A percentile compares a stretch with the other conserved stretches of the same genome.
Conservation (phyloP, 306 rosid genomes). For the Cucumis melo region DNA sequence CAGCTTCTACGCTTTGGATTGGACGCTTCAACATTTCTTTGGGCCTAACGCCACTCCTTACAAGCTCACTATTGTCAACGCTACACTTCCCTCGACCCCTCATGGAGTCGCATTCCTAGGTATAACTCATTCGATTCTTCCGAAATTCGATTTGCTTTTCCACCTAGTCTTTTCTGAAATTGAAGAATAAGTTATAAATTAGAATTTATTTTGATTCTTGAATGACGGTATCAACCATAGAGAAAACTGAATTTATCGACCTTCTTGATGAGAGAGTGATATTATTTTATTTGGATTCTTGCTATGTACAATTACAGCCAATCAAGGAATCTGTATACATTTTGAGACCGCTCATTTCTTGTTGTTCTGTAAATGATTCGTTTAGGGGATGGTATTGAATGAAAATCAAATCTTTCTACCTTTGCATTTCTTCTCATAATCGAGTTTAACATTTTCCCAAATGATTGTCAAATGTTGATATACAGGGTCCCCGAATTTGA, state of each 20-base stretch:
- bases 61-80: conserved; percentile 20
- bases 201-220: neutral
- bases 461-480: neutral
- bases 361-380: neutral
- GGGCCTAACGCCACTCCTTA: neutral
- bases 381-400: neutral
- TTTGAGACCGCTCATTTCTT: neutral
- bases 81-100: conserved; percentile 11
- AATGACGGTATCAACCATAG: neutral
- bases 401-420: neutral
- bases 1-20: conserved; percentile 25
- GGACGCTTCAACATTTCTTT: conserved; percentile 28
- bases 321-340: neutral
- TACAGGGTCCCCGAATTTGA: conserved; percentile 14
- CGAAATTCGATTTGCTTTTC: neutral
- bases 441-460: neutral
- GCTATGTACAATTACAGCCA: neutral
- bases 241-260: neutral
- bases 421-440: neutral
- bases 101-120: conserved; percentile 14
- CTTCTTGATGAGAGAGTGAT: neutral
- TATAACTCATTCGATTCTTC: neutral
- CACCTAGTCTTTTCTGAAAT: neutral
- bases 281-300: too few relatives aligned
- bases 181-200: neutral